Evolutionary conservation across 2,329 filamentous ascomycete species (phyloP).

Genomic region (Ramichloridium luteum): DNA sequence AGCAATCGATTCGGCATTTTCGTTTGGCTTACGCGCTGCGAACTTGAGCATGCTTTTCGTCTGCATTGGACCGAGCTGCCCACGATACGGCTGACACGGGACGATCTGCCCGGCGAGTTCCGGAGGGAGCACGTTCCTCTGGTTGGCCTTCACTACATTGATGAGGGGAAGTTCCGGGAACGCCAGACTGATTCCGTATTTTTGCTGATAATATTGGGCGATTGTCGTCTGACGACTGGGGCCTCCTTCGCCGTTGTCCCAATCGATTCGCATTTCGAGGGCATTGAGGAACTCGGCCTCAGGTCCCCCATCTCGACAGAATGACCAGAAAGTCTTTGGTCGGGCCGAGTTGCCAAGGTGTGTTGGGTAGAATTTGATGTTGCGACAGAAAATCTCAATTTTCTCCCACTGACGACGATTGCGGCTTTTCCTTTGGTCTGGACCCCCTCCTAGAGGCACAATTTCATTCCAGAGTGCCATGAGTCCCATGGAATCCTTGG

Average conservation of each 20-base stretch:
- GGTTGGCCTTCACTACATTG: conserved; percentile 48
- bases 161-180: conserved; percentile 43
- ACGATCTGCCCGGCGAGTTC: conserved; percentile 51
- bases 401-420: neutral
- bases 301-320: no score
- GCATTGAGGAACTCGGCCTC: neutral
- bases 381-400: neutral
- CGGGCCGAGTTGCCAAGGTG: neutral
- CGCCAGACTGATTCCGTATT: conserved; percentile 29
- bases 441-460: neutral
- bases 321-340: neutral
- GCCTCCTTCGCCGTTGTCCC: neutral
- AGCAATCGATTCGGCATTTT: conserved; percentile 55
- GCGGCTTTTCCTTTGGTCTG: no score
- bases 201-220: conserved; percentile 36
- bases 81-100: conserved; percentile 50
- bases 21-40: conserved; percentile 53
- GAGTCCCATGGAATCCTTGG: no score
- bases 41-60: conserved; percentile 59
- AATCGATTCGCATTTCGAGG: neutral
- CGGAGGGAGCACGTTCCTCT: conserved; percentile 53
- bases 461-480: neutral
- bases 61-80: conserved; percentile 48
- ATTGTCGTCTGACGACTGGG: conserved; percentile 36
- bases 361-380: neutral